Conservation (phyloP, 2,329 filamentous ascomycete species). For the Acrocalymma vagum region DNA sequence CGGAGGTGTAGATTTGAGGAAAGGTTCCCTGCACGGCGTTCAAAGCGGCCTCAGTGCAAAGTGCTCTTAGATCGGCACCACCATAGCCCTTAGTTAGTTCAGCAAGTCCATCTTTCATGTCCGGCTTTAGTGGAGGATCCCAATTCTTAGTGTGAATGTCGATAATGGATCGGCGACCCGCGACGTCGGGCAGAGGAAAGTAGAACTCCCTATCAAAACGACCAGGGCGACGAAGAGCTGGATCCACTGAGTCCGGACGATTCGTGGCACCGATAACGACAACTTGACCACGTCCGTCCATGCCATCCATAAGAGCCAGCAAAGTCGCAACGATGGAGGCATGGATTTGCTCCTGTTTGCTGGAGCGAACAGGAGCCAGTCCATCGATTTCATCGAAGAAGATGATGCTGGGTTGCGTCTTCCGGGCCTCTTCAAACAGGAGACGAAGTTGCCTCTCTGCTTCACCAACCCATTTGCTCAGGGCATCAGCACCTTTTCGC, state of each 20-base stretch:
- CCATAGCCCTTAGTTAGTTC: conserved; percentile 95
- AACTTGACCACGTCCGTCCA: conserved; percentile 74
- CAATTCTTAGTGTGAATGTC: conserved; percentile 96
- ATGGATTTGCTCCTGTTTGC: conserved; percentile 98
- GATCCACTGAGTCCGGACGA: conserved; percentile 94
- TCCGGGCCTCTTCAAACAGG: conserved; percentile 93
- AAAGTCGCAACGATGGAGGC: conserved; percentile 78
- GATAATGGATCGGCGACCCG: conserved; percentile 84
- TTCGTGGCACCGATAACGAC: conserved; percentile 99
- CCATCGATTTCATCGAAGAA: conserved; percentile 99
- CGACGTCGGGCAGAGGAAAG: conserved; percentile 87
- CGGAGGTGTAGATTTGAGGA: conserved; percentile 92
- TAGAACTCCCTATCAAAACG: conserved; percentile 98
- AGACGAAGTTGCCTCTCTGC: conserved; percentile 93
- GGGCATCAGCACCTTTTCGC: conserved; percentile 96
- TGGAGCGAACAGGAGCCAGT: conserved; percentile 91
- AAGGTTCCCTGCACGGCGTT: conserved; percentile 96
- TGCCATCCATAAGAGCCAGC: conserved; percentile 59
- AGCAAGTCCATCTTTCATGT: conserved; percentile 84
- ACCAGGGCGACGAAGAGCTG: conserved; percentile 90
- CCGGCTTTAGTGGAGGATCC: conserved; percentile 76
- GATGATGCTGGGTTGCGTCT: conserved; percentile 97
- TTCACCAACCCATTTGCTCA: conserved; percentile 99
- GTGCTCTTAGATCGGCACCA: conserved; percentile 89
- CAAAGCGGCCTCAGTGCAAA: conserved; percentile 94